Percentiles rank a stretch among this genome's conserved stretches.
Conservation (phyloP, 805 yeast species). For the Yamadazyma takamatsuzukensis region DNA sequence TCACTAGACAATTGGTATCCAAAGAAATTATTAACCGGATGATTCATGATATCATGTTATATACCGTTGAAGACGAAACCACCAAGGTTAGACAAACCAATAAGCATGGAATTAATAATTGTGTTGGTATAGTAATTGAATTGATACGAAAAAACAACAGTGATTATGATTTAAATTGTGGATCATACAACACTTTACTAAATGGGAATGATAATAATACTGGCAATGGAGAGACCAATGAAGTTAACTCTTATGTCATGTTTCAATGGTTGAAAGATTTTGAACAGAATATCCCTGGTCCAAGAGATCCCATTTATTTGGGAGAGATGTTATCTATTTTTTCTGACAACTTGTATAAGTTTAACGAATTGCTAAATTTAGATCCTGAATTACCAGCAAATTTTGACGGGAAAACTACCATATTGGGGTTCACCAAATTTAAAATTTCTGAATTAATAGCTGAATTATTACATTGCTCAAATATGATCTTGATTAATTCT, state of each 20-base stretch:
- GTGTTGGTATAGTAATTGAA: slow-evolving; percentile 93
- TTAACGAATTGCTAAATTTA: slow-evolving; percentile 56
- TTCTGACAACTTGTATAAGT: slow-evolving; percentile 67
- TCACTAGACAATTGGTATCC: slow-evolving; percentile 86
- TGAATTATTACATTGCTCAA: slow-evolving; percentile 93
- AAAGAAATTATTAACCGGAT: slow-evolving; percentile 62
- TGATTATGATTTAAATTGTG: slow-evolving; percentile 89
- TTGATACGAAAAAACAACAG: slow-evolving; percentile 93
- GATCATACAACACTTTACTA: slow-evolving; percentile 64
- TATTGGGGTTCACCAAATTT: slow-evolving; percentile 87
- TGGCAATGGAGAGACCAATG: slow-evolving; percentile 31
- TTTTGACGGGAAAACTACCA: slow-evolving; percentile 22
- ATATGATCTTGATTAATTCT: slow-evolving; percentile 88
- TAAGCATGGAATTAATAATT: slow-evolving; percentile 87
- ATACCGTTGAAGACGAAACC: slow-evolving; percentile 13
- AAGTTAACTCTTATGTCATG: slow-evolving; percentile 40
- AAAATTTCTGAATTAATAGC: slow-evolving; percentile 90
- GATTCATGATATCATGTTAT: slow-evolving; percentile 68
- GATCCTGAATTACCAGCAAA: slow-evolving; percentile 21
- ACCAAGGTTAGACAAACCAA: slow-evolving; percentile 33
- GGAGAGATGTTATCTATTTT: slow-evolving; percentile 82
- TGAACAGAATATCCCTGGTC: slow-evolving; percentile 88
- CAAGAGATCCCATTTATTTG: slow-evolving; percentile 88
- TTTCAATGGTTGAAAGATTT: slow-evolving; percentile 43
- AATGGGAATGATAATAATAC: too few relatives aligned